Evolutionary conservation across 805 yeast genomes (phyloP).

Genomic region (Metschnikowia proteae): DNA sequence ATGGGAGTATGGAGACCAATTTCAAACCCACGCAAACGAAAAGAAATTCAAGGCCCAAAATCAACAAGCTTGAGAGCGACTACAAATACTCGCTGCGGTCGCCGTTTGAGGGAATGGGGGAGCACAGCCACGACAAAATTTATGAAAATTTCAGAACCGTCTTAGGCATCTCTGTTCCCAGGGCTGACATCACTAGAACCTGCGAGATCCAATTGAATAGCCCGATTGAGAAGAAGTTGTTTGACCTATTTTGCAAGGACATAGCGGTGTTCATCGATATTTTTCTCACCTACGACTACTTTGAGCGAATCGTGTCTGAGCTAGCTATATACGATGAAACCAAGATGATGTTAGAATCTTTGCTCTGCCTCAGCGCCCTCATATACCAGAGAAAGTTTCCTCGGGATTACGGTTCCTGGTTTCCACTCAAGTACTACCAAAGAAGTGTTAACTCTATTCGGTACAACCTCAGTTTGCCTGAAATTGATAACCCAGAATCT

Average conservation of each 20-base stretch:
- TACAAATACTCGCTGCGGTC: conserved; percentile 3
- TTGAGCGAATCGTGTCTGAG: conserved; percentile 31
- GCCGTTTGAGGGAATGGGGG: conserved; percentile 16
- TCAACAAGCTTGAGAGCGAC: conserved; percentile 28
- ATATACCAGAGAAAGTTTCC: conserved; percentile 31
- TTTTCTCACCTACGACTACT: conserved; percentile 28
- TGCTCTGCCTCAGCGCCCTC: conserved; percentile 36
- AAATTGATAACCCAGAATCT: conserved; percentile 21
- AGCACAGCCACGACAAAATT: conserved; percentile 23
- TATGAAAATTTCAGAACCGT: conserved; percentile 23
- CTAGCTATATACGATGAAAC: conserved; percentile 39
- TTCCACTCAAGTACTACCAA: conserved; percentile 37
- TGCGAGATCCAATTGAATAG: conserved; percentile 15
- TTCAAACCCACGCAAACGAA: conserved; percentile 38
- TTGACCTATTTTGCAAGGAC: conserved; percentile 31
- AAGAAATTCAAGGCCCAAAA: conserved; percentile 34
- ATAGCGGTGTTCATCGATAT: conserved; percentile 31
- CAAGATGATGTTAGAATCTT: conserved; percentile 34
- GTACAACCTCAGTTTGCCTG: conserved; percentile 26
- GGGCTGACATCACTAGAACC: conserved; percentile 7
- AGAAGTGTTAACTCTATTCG: conserved; percentile 32
- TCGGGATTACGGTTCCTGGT: conserved; percentile 24
- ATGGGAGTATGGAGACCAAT: conserved; percentile 8
- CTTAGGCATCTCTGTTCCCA: conserved; percentile 19
- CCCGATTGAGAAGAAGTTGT: conserved; percentile 28